A percentile compares a stretch with the other conserved stretches of the same genome.
Evolutionary conservation across 129 eudicot species (phyloP).

Genomic region (Flaveria brownii): DNA sequence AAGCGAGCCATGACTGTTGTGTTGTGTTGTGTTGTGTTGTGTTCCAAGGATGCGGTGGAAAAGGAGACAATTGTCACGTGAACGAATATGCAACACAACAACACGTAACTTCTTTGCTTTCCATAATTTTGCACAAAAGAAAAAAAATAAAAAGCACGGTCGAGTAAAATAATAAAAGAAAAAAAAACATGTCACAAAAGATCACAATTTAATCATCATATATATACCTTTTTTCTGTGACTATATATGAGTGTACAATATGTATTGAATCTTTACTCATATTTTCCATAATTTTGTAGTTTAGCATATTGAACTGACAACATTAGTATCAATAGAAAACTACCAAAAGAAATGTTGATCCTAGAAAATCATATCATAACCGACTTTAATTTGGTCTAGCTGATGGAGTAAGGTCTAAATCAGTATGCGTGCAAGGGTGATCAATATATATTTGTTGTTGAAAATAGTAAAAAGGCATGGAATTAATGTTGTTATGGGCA

Average conservation of each 20-base stretch:
- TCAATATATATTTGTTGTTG: too few relatives aligned
- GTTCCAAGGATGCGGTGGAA: constrained; percentile 16
- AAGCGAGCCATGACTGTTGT: constrained; percentile 1
- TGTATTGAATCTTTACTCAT: background rate
- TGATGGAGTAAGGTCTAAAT: too few relatives aligned
- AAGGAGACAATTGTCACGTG: constrained; percentile 38
- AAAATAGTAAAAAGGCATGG: too few relatives aligned
- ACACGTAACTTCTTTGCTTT: constrained; percentile 9
- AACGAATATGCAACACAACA: constrained; percentile 19
- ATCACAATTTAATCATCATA: background rate
- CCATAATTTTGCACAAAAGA: too few relatives aligned
- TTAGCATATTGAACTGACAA: background rate
- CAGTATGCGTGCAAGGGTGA: too few relatives aligned
- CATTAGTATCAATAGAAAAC: background rate
- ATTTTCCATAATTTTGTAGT: background rate
- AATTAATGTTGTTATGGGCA: too few relatives aligned
- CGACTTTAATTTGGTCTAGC: too few relatives aligned
- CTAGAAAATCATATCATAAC: too few relatives aligned
- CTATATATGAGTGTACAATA: background rate
- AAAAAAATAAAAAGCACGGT: too few relatives aligned
- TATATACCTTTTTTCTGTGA: background rate
- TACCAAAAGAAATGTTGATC: background rate
- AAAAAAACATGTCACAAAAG: background rate
- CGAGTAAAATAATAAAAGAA: too few relatives aligned
- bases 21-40: constrained; percentile 20